Base-by-base conservation (phyloP, 768 basidiomycete species). In the Tylopilus rubrobrunneus region DNA sequence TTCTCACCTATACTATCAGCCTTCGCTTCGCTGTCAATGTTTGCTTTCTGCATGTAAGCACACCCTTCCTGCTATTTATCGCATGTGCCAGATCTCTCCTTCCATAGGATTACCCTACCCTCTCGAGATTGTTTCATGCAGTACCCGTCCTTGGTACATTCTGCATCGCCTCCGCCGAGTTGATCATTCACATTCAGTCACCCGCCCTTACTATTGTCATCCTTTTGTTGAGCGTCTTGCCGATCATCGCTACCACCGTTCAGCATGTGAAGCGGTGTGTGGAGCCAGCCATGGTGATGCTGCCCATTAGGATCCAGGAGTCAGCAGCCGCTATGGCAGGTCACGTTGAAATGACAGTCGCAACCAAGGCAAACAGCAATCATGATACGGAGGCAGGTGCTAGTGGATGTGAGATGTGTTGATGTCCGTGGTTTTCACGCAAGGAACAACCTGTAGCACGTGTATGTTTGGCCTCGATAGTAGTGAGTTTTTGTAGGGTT, bases 1-100 rank as follows among this genome's bases (percentile, higher is more conserved):
- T 67, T 15, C 55, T 69, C 10, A 47, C 65, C 4, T 69, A 67
- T 36, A 67, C 62, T 10, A 59, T 62, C 45, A n/a, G n/a, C n/a
- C n/a, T n/a, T n/a, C n/a, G n/a, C n/a, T n/a, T n/a, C n/a, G n/a
- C n/a, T n/a, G n/a, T 45, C 50, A 53, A 56, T 25, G 10, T 43
- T 10, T 46, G 50, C 29, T 50, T 53, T 28, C 17, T 60, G 34
- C 49, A 45, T 0, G 66, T 64, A 45, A 39, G 29, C 2, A 40
- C n/a, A 5, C 34, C 12, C 34, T 36, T 3, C 34, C 34, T n/a
- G n/a, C 12, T 14, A 36, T 31, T 10, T 1, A 6, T 4, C 5
- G 23, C 44, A 9, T 29, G 29, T 42, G 10, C 10, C 4, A 12
- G 9, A 33, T 43, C 40, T 25, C 2, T 14, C 7, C 11, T 15